Conservation (phyloP, 768 basidiomycete genomes). For the Rhizopogon roseolus region DNA sequence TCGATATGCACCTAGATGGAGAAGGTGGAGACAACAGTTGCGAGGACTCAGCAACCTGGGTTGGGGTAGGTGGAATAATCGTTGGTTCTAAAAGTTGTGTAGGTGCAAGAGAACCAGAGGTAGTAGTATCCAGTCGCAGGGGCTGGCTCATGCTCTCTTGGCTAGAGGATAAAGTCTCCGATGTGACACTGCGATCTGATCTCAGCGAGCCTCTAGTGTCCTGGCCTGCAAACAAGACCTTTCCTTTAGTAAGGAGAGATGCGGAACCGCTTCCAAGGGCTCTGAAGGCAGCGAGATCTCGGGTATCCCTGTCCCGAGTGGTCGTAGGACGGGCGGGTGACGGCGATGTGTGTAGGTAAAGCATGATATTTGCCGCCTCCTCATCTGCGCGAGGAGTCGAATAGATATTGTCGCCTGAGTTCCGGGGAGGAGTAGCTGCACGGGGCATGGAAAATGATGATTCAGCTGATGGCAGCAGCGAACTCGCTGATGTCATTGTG, state of each 20-base stretch:
- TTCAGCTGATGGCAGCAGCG: conserved; percentile 35
- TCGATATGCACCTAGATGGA: conserved; percentile 13
- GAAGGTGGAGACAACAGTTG: conserved; percentile 20
- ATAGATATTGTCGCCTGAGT: conserved; percentile 29
- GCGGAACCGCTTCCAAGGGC: conserved; percentile 42
- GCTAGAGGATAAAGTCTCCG: conserved; percentile 20
- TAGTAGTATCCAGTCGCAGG: conserved; percentile 11
- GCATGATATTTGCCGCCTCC: conserved; percentile 83
- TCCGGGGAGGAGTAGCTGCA: conserved; percentile 32
- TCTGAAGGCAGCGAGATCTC: conserved; percentile 53
- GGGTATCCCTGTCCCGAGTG: conserved; percentile 39
- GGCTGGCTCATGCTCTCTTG: conserved; percentile 18
- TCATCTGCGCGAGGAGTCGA: conserved; percentile 57
- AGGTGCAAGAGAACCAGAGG: conserved; percentile 16
- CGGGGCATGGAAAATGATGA: conserved; percentile 31
- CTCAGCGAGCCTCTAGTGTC: conserved; percentile 20
- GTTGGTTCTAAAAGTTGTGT: conserved; percentile 25
- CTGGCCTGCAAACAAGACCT: conserved; percentile 60
- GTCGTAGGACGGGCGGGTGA: conserved; percentile 65
- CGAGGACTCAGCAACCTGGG: conserved; percentile 17
- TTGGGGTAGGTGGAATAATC: conserved; percentile 30
- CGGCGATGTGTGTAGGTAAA: conserved; percentile 81
- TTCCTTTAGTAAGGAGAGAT: conserved; percentile 53
- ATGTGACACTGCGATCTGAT: conserved; percentile 22
- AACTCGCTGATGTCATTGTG: conserved; percentile 37